These are phyloP conservation scores for Penstemon newberryi DNA, from an alignment of 257 asterid genomes.

Conservation along the genomic window DNA sequence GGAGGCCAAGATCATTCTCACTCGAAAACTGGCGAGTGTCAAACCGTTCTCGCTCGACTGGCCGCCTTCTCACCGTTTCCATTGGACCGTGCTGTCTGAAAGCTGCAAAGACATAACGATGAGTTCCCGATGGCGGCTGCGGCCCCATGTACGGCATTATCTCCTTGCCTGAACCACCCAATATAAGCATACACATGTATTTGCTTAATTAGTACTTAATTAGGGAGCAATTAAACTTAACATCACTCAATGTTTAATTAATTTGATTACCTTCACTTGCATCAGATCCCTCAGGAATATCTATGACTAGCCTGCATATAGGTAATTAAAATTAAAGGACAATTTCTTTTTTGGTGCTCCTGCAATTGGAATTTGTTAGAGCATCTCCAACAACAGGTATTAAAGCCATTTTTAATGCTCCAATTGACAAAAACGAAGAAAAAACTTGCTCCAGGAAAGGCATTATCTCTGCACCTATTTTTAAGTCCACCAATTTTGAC, in stretches of 20 bases:
- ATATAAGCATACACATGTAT: too few relatives aligned
- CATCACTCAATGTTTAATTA: neutral
- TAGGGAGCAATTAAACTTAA: too few relatives aligned
- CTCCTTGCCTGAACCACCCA: conserved; percentile 40
- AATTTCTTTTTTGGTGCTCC: too few relatives aligned
- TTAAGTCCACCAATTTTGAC: too few relatives aligned
- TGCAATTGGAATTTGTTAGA: too few relatives aligned
- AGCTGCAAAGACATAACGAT: conserved; percentile 41
- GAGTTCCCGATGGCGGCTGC: conserved; percentile 46
- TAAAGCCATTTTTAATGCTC: too few relatives aligned
- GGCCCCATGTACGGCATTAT: conserved; percentile 45
- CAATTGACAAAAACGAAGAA: too few relatives aligned
- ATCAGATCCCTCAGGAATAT: conserved; percentile 46
- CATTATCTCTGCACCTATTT: too few relatives aligned
- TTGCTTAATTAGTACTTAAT: too few relatives aligned
- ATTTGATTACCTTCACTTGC: conserved; percentile 37
- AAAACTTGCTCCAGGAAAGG: too few relatives aligned
- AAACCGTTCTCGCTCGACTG: conserved; percentile 38
- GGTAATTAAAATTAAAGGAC: too few relatives aligned
- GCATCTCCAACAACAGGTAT: too few relatives aligned
- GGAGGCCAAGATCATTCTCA: conserved; percentile 43
- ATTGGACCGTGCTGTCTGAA: conserved; percentile 40
- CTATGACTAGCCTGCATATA: conserved; percentile 45
- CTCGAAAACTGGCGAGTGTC: conserved; percentile 42
- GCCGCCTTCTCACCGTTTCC: conserved; percentile 26